Evolutionary conservation across 129 eudicot species (phyloP).

Genomic region (Rutidosis leptorrhynchoides): DNA sequence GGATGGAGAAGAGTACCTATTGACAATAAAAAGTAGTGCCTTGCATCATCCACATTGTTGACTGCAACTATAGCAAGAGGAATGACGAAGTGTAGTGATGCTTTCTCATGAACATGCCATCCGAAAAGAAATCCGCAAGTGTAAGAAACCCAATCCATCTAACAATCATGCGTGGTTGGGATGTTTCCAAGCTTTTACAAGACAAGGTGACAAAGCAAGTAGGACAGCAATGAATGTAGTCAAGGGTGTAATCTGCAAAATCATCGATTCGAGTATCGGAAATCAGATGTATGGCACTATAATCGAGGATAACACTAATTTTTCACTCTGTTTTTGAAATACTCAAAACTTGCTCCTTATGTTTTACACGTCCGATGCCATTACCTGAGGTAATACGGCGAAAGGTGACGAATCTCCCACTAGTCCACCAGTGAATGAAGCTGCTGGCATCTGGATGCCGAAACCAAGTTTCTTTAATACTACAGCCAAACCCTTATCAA

Average conservation of each 20-base stretch:
- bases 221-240: constrained; percentile 59
- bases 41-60: constrained; percentile 69
- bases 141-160: constrained; percentile 91
- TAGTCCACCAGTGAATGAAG: constrained; percentile 95
- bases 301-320: no score
- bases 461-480: constrained; percentile 57
- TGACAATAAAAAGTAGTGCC: constrained; percentile 71
- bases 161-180: constrained; percentile 71
- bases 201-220: constrained; percentile 68
- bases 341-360: no score
- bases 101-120: constrained; percentile 99
- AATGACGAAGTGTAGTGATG: constrained; percentile 82
- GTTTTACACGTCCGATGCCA: no score
- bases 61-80: constrained; percentile 69
- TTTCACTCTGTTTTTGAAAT: no score
- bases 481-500: constrained; percentile 65
- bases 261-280: no score
- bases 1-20: constrained; percentile 87
- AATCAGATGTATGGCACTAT: no score
- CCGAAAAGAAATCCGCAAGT: constrained; percentile 92
- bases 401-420: constrained; percentile 95
- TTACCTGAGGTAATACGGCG: constrained; percentile 81
- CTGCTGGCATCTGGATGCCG: constrained; percentile 57
- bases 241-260: constrained; percentile 88
- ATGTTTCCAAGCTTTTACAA: constrained; percentile 72